These are phyloP conservation scores for Fusarium annulatum DNA, from an alignment of 2,329 filamentous ascomycete species.

Conservation along the genomic window DNA sequence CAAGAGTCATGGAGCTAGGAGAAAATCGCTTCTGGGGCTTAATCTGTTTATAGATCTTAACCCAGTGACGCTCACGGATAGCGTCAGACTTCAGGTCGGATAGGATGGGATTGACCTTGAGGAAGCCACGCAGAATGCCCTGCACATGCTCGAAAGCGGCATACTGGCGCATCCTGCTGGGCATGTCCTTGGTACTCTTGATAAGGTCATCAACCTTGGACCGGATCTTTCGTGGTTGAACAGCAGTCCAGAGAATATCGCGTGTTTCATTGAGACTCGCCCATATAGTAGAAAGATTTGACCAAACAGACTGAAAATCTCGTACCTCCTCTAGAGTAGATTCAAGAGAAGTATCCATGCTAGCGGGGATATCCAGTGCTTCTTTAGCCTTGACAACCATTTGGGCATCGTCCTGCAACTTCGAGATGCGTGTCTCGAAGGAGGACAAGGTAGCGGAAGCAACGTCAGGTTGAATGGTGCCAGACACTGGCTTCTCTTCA, in stretches of 20 bases:
- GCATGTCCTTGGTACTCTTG: conserved; percentile 99
- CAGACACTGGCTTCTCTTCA: conserved; percentile 96
- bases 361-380: conserved; percentile 87
- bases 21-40: conserved; percentile 95
- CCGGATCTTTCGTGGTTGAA: conserved; percentile 93
- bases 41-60: conserved; percentile 96
- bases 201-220: conserved; percentile 90
- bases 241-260: conserved; percentile 92
- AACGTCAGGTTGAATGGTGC: conserved; percentile 89
- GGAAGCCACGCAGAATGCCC: conserved; percentile 83
- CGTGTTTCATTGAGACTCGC: conserved; percentile 92
- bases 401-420: conserved; percentile 86
- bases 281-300: conserved; percentile 95
- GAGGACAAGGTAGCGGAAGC: conserved; percentile 83
- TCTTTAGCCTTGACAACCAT: conserved; percentile 98
- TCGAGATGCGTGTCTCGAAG: conserved; percentile 87
- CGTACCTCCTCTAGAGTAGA: conserved; percentile 94
- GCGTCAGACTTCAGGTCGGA: conserved; percentile 95
- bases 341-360: conserved; percentile 82
- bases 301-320: conserved; percentile 99
- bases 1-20: conserved; percentile 92
- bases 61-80: conserved; percentile 95
- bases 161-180: conserved; percentile 98
- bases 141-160: conserved; percentile 99
- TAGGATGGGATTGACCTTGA: conserved; percentile 91